Conservation (phyloP, 306 rosid genomes). For the Boehmeria nivea region DNA sequence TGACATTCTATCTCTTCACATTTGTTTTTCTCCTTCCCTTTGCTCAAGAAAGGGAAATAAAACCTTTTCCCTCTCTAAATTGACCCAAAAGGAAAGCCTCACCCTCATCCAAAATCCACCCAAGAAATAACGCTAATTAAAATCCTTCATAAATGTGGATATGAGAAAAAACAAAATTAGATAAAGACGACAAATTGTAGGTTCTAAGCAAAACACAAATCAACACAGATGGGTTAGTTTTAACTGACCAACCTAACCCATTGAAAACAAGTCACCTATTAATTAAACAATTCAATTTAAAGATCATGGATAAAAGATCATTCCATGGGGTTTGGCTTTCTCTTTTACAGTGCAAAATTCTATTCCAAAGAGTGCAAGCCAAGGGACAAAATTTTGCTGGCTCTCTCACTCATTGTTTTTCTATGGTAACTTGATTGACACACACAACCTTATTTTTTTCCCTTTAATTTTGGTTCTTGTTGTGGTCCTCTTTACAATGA, state of each 20-base stretch:
- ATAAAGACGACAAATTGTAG: slow-evolving; percentile 16
- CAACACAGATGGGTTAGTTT: slow-evolving; percentile 14
- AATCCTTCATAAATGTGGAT: slow-evolving; percentile 4
- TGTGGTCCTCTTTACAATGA: slow-evolving; percentile 38
- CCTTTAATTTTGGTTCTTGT: neutral
- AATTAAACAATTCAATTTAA: neutral
- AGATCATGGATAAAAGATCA: too few relatives aligned
- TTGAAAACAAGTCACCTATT: neutral
- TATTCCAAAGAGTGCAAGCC: slow-evolving; percentile 15
- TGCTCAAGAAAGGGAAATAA: neutral
- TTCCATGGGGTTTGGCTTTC: too few relatives aligned
- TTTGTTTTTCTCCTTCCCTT: too few relatives aligned
- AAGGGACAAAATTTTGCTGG: slow-evolving; percentile 22
- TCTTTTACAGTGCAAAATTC: neutral
- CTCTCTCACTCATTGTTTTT: slow-evolving; percentile 14
- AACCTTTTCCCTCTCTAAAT: neutral
- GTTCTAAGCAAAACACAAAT: slow-evolving; percentile 6
- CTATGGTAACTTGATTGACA: slow-evolving; percentile 11
- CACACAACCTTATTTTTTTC: slow-evolving; percentile 9
- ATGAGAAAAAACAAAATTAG: neutral
- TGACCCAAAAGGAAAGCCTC: neutral
- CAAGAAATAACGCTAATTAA: slow-evolving; percentile 17
- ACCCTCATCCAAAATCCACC: slow-evolving; percentile 2
- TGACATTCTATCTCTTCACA: slow-evolving; percentile 4
- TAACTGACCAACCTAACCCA: slow-evolving; percentile 13